Percentiles rank a stretch among this genome's conserved stretches.
Conservation (phyloP, 2,329 filamentous ascomycete genomes). For the Pyricularia sp. region DNA sequence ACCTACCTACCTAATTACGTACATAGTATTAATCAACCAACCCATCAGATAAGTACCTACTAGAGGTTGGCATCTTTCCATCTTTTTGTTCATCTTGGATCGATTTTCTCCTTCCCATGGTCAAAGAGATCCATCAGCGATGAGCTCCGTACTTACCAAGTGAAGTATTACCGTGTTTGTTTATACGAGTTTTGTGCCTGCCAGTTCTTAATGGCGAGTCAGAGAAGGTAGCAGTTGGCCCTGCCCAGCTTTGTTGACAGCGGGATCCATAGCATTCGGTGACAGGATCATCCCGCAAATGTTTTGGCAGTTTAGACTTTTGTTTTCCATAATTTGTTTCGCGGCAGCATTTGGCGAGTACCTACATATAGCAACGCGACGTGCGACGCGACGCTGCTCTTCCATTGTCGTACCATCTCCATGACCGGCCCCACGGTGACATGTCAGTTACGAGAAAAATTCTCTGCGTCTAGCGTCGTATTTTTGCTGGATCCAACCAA, state of each 20-base stretch:
- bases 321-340: background rate
- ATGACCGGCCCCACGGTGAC: background rate
- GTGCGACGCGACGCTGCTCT: background rate
- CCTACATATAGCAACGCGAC: background rate
- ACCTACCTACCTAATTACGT: too few species aligned
- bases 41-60: too few species aligned
- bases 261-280: background rate
- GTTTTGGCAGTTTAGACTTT: background rate
- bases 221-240: background rate
- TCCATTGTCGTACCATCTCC: background rate
- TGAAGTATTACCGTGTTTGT: too few species aligned
- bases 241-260: background rate
- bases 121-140: too few species aligned
- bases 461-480: background rate
- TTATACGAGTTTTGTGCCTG: background rate
- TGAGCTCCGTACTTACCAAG: too few species aligned
- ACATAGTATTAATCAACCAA: too few species aligned
- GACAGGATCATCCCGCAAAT: background rate
- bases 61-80: too few species aligned
- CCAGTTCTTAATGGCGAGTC: background rate
- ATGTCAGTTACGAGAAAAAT: background rate
- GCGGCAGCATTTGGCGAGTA: background rate
- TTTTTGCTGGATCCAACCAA: background rate
- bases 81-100: too few species aligned
- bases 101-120: too few species aligned